Base-by-base conservation (phyloP, 768 basidiomycete species). In the Naematelia aurantialba region DNA sequence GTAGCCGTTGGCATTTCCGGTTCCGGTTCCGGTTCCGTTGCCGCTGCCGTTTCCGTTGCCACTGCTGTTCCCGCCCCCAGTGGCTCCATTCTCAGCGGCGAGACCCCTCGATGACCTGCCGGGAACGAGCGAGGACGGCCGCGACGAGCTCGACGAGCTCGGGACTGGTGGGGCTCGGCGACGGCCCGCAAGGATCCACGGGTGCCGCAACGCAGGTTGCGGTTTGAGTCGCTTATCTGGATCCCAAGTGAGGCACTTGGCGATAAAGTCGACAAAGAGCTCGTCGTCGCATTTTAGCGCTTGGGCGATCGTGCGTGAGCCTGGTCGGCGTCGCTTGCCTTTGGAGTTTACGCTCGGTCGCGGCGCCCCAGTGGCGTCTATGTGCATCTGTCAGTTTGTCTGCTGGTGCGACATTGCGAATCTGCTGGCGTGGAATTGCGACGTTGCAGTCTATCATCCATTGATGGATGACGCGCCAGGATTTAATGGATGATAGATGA, bases 231-330 rank as follows among this genome's bases (percentile, higher is more conserved):
- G 84, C 52, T 89, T 84, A 69, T 98, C 94, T 8, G 96, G 96
- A 79, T 99, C 96, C 93, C 93, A 99, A 26, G 89, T 83, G n/a
- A 99, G 82, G 78, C 96, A 99, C 76, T 94, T 97, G 1, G 89
- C 82, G 63, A 98, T 88, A 76, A 99, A 99, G 79, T 99, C 96
- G 57, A 99, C 82, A 66, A 99, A 98, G 45, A 89, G 86, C 59
- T 94, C 91, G 72, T 98, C 96, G 59, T 92, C 89, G 72, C 87
- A 89, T 56, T 89, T 85, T 50, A 99, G 82, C 42, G 93, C 91
- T 70, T 91, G 87, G 14, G 86, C 83, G 54, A 99, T 83, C 0
- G 89, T 87, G 78, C 96, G 96, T 48, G 89, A 86, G 17, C 89
- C 91, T 14, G 96, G 92, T 68, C 91, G 83, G 60, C 96, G 84